Evolutionary conservation across 768 basidiomycete genomes (phyloP).

Genomic region (Fomitopsis pulvina): DNA sequence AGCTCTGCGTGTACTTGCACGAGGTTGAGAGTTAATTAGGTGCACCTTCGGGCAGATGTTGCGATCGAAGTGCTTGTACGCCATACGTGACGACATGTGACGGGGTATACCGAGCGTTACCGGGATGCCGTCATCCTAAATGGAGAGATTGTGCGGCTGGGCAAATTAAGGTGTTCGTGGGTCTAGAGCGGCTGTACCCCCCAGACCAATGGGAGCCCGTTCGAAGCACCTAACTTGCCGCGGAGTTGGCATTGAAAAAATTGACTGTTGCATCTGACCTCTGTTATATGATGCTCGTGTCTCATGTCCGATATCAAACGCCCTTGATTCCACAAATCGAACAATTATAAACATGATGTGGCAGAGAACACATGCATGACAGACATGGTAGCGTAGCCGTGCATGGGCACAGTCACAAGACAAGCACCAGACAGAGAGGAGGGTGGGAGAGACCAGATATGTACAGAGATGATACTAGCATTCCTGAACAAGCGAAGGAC

Average conservation of each 20-base stretch:
- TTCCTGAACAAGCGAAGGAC: conserved; percentile 44
- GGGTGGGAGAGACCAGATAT: neutral
- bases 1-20: too few relatives aligned
- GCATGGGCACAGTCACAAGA: neutral
- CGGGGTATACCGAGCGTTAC: too few relatives aligned
- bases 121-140: neutral
- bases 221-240: too few relatives aligned
- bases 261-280: conserved; percentile 4
- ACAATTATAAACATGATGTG: conserved; percentile 11
- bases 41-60: neutral
- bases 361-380: conserved; percentile 12
- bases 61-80: neutral
- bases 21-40: too few relatives aligned
- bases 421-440: conserved; percentile 15
- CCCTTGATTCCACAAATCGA: conserved; percentile 14
- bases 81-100: neutral
- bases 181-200: neutral
- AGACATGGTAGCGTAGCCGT: conserved; percentile 12
- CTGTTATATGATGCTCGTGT: too few relatives aligned
- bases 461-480: conserved; percentile 39
- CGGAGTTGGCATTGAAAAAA: neutral
- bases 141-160: neutral
- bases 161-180: neutral
- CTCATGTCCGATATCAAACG: conserved; percentile 12
- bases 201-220: neutral